Evolutionary conservation across 2,329 filamentous ascomycete species (phyloP).

Genomic region (Talaromyces sp.): DNA sequence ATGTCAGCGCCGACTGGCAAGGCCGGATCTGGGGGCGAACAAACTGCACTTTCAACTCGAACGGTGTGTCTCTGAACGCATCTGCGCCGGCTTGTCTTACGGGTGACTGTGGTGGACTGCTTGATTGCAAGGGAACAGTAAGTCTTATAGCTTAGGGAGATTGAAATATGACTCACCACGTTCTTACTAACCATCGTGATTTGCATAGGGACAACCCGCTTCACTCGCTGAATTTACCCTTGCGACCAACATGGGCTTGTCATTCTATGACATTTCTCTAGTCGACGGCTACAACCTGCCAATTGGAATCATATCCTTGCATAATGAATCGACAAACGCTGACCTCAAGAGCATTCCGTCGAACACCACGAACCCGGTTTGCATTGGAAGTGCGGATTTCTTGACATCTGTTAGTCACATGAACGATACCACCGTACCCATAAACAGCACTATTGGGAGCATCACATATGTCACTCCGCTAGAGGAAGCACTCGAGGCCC

Average conservation of each 20-base stretch:
- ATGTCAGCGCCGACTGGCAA: conserved; percentile 69
- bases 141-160: conserved; percentile 24
- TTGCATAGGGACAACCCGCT: conserved; percentile 58
- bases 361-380: conserved; percentile 70
- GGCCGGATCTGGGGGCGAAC: conserved; percentile 78
- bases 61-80: conserved; percentile 48
- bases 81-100: conserved; percentile 58
- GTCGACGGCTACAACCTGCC: conserved; percentile 79
- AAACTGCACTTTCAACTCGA: conserved; percentile 69
- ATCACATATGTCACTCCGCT: conserved; percentile 63
- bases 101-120: conserved; percentile 66
- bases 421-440: conserved; percentile 46
- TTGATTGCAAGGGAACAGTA: conserved; percentile 66
- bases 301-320: conserved; percentile 28
- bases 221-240: conserved; percentile 79
- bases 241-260: conserved; percentile 51
- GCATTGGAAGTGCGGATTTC: conserved; percentile 65
- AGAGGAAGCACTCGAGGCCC: conserved; percentile 53
- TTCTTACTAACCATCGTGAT: conserved; percentile 3
- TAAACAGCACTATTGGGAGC: conserved; percentile 46
- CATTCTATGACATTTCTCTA: conserved; percentile 78
- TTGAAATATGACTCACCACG: neutral
- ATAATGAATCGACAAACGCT: conserved; percentile 54
- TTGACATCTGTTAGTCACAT: conserved; percentile 41
- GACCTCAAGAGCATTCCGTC: conserved; percentile 60